Conservation (phyloP, 1,139 yeast genomes). For the Kurtzmaniella quercitrusa region DNA sequence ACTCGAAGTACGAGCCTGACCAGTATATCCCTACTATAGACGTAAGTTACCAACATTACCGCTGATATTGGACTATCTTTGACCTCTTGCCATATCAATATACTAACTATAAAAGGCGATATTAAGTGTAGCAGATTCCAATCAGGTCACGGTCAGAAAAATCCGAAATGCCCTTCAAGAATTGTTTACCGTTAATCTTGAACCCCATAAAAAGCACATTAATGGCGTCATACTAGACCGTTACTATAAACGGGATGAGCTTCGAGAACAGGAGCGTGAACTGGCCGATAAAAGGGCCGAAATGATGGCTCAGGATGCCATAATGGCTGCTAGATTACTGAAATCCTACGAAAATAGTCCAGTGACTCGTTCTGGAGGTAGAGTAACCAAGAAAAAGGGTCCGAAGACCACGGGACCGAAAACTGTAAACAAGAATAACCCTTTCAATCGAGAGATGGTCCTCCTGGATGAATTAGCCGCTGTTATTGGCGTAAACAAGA, state of each 20-base stretch:
- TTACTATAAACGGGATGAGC: constrained; percentile 46
- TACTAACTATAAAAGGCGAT: constrained; percentile 58
- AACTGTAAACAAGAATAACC: constrained; percentile 18
- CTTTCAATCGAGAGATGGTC: constrained; percentile 34
- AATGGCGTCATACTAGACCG: constrained; percentile 60
- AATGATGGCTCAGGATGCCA: constrained; percentile 37
- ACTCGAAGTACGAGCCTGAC: constrained; percentile 18
- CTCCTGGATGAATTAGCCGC: constrained; percentile 49
- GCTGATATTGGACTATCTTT: too few species aligned
- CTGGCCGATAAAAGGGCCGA: constrained; percentile 26
- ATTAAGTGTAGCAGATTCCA: constrained; percentile 67
- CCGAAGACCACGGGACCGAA: constrained; percentile 5
- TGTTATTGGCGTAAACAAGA: constrained; percentile 34
- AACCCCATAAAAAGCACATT: constrained; percentile 47
- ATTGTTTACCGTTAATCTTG: constrained; percentile 55
- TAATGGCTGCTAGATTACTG: constrained; percentile 45
- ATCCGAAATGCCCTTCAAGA: constrained; percentile 69
- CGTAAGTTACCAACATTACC: constrained; percentile 37
- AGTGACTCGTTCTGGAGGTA: constrained; percentile 13
- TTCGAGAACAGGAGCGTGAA: constrained; percentile 24
- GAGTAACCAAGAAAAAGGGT: constrained; percentile 5
- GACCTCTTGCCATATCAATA: background rate
- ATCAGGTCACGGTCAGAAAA: constrained; percentile 66
- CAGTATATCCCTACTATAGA: constrained; percentile 65
- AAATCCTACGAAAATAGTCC: constrained; percentile 25